Conservation (phyloP, 1,284 basidiomycete species). For the Apiotrichum veenhuisii region DNA sequence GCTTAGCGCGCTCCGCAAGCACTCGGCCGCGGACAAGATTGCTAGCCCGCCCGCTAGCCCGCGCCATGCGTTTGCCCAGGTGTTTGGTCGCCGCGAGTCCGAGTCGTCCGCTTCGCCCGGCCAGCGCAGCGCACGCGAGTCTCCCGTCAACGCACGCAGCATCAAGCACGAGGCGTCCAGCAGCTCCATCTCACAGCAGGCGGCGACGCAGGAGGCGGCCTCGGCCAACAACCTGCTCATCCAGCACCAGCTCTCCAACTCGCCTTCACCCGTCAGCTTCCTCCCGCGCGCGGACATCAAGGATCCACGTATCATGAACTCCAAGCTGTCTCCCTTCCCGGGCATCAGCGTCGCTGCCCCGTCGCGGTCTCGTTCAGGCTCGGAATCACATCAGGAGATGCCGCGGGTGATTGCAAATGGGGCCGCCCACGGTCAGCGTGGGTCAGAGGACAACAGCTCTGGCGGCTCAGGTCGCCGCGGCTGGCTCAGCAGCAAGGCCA, state of each 20-base stretch:
- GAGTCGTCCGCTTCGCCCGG: conserved; percentile 23
- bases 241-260: conserved; percentile 36
- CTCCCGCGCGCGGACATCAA: conserved; percentile 56
- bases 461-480: not conserved
- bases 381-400: conserved; percentile 10
- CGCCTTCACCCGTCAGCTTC: conserved; percentile 54
- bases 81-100: conserved; percentile 23
- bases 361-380: not conserved
- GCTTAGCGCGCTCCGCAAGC: conserved; percentile 29
- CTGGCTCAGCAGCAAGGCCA: not conserved
- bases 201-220: not conserved
- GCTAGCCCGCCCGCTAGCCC: conserved; percentile 27
- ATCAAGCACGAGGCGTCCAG: conserved; percentile 31
- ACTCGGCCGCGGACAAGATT: conserved; percentile 2
- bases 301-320: conserved; percentile 57
- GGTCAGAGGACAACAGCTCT: conserved; percentile 4
- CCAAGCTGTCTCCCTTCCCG: conserved; percentile 84
- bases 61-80: conserved; percentile 11
- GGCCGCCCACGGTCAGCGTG: not conserved
- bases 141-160: not conserved
- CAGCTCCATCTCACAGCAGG: conserved; percentile 29
- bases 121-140: not conserved
- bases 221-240: conserved; percentile 31
- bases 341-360: conserved; percentile 65
- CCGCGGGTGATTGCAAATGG: conserved; percentile 10